A percentile compares a stretch with the other conserved stretches of the same genome.
Evolutionary conservation across 1,284 basidiomycete species (phyloP).

Genomic region (Dichomitus squalens): DNA sequence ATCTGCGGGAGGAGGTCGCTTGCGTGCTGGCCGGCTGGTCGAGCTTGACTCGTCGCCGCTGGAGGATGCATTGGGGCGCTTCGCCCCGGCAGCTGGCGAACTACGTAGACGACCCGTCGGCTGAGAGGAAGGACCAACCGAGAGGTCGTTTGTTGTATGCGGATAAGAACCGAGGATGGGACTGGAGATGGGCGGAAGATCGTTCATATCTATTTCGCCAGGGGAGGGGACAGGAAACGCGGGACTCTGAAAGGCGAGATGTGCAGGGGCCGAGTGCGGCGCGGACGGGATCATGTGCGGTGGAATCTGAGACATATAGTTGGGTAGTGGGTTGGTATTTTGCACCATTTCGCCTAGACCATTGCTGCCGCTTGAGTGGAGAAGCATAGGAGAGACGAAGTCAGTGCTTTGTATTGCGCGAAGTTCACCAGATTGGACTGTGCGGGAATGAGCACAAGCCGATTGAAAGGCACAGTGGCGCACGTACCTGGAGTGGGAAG

Average conservation of each 20-base stretch:
- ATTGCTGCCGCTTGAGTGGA: slow-evolving; percentile 35
- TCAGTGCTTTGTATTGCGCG: slow-evolving; percentile 61
- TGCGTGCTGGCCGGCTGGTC: slow-evolving; percentile 46
- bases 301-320: slow-evolving; percentile 28
- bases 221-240: slow-evolving; percentile 40
- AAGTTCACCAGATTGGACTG: slow-evolving; percentile 68
- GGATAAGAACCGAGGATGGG: slow-evolving; percentile 68
- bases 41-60: slow-evolving; percentile 33
- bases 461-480: slow-evolving; percentile 1
- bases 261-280: slow-evolving; percentile 60
- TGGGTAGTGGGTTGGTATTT: slow-evolving; percentile 32
- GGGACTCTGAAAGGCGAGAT: slow-evolving; percentile 56
- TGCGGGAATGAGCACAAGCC: background rate
- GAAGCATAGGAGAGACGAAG: slow-evolving; percentile 63
- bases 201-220: slow-evolving; percentile 58
- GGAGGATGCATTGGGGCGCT: slow-evolving; percentile 37
- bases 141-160: slow-evolving; percentile 29
- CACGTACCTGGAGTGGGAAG: slow-evolving; percentile 73
- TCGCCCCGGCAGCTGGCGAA: slow-evolving; percentile 23
- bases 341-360: slow-evolving; percentile 33
- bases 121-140: background rate
- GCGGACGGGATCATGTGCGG: slow-evolving; percentile 35
- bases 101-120: slow-evolving; percentile 9
- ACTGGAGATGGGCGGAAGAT: slow-evolving; percentile 75
- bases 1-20: slow-evolving; percentile 41